These are phyloP conservation scores for Lachnum nothofagi DNA, from an alignment of 2,329 filamentous ascomycete genomes.

Conservation along the genomic window DNA sequence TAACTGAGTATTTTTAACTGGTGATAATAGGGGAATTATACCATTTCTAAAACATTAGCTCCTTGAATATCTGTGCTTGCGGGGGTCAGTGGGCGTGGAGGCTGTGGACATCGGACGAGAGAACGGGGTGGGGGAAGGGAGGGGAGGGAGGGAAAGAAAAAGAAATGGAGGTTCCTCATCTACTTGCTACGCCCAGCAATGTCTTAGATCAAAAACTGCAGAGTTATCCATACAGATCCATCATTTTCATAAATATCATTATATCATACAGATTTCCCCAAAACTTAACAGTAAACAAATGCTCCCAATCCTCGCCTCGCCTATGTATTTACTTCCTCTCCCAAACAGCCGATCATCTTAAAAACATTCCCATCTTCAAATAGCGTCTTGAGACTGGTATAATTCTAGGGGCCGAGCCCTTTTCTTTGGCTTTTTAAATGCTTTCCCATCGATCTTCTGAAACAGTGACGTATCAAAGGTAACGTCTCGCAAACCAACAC, in stretches of 20 bases:
- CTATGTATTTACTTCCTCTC: slow-evolving; percentile 1
- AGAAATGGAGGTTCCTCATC: slow-evolving; percentile 3
- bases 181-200: slow-evolving; percentile 14
- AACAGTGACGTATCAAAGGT: slow-evolving; percentile 6
- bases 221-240: slow-evolving; percentile 20
- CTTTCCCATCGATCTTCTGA: slow-evolving; percentile 1
- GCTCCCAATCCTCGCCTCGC: background rate
- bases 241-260: slow-evolving; percentile 17
- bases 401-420: slow-evolving; percentile 2
- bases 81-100: slow-evolving; percentile 4
- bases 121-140: background rate
- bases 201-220: slow-evolving; percentile 19
- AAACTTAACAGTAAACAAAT: slow-evolving; percentile 14
- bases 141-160: too few species aligned
- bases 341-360: background rate
- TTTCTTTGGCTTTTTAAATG: slow-evolving; percentile 7
- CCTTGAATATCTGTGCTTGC: slow-evolving; percentile 13
- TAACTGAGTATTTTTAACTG: slow-evolving; percentile 6
- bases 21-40: slow-evolving; percentile 9
- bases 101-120: slow-evolving; percentile 8
- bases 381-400: slow-evolving; percentile 35
- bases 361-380: slow-evolving; percentile 25
- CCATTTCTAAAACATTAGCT: slow-evolving; percentile 14
- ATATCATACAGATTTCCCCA: slow-evolving; percentile 16
- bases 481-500: slow-evolving; percentile 3